Evolutionary conservation across 805 yeast genomes (phyloP), one percentile per base, ranked within the genome.

Genomic region (Starmera dryadoides): DNA sequence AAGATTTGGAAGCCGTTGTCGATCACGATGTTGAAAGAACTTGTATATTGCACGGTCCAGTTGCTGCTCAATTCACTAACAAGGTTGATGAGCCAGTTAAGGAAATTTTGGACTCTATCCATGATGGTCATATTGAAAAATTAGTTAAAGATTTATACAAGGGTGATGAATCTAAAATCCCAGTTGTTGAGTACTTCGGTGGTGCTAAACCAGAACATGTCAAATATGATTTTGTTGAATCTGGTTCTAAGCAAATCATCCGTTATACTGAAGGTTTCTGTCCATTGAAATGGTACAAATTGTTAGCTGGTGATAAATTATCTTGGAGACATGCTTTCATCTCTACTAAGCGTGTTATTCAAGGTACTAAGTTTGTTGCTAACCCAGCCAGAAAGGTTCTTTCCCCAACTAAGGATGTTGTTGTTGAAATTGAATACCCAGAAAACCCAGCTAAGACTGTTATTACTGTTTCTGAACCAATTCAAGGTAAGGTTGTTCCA

Each of bases 41-140:
- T n/a, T 94, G 98, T 84, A 88, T 93, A 51, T 75, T 93, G 56
- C 96, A 88, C 56, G 98, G 98, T 53, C 99, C 99, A 38, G 98
- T 93, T 50, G 95, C 99, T 53, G 96, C 96, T 53, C 88, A 81
- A 66, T 89, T 70, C 71, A 81, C 97, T 53, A 84, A 74, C 55
- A 71, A 73, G 58, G 93, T 86, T 44, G 81, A 93, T 59, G 96
- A 87, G 68, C 98, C 98, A 55, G 86, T 93, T 58, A 81, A 85
- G 64, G 85, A 83, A 34, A 88, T 93, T 52, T 67, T 93, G 67
- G 97, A 91, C 59, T 68, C 74, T 50, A 81, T 93, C 45, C 96
- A 93, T 57, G 79, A 88, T 29, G 96, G 96, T 44, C 97, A 89
- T 66, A 83, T 93, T 58, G 65, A 68, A 42, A 77, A 63, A 51